Evolutionary conservation across 202 grass and related monocot species (phyloP).

Genomic region (Sporobolus alterniflorus): DNA sequence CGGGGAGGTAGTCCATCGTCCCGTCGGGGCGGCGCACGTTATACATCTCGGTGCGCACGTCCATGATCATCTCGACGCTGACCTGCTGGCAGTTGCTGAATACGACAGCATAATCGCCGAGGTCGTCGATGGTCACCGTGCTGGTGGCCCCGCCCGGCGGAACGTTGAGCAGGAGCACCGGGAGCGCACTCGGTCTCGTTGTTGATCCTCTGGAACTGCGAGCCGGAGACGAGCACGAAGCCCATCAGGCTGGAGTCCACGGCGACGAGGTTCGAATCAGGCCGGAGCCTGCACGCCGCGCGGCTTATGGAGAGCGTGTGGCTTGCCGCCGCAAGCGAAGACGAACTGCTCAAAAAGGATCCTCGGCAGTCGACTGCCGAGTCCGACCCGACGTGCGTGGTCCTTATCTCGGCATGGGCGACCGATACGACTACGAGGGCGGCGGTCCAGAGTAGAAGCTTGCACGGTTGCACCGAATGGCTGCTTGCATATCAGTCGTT

Average conservation of each 20-base stretch:
- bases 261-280: neutral
- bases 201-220: conserved; percentile 43
- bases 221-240: conserved; percentile 59
- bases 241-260: conserved; percentile 58
- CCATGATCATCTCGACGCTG: conserved; percentile 60
- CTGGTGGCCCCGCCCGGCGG: conserved; percentile 21
- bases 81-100: conserved; percentile 65
- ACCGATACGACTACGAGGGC: neutral
- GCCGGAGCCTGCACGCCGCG: conserved; percentile 36
- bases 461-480: too few relatives aligned
- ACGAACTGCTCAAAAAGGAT: conserved; percentile 82
- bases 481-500: too few relatives aligned
- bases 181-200: conserved; percentile 52
- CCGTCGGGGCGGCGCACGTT: conserved; percentile 43
- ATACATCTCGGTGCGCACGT: conserved; percentile 75
- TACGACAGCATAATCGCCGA: conserved; percentile 62
- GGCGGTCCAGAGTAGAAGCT: neutral
- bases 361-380: conserved; percentile 30
- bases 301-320: conserved; percentile 47
- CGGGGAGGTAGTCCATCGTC: conserved; percentile 57
- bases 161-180: conserved; percentile 51
- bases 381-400: conserved; percentile 45
- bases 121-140: conserved; percentile 36
- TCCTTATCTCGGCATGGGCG: conserved; percentile 54
- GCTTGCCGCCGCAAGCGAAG: conserved; percentile 50